Percentiles rank a stretch among this genome's conserved stretches.
Evolutionary conservation across 2,329 filamentous ascomycete species (phyloP).

Genomic region (Ophiognomonia clavigignenti-juglandacearum): DNA sequence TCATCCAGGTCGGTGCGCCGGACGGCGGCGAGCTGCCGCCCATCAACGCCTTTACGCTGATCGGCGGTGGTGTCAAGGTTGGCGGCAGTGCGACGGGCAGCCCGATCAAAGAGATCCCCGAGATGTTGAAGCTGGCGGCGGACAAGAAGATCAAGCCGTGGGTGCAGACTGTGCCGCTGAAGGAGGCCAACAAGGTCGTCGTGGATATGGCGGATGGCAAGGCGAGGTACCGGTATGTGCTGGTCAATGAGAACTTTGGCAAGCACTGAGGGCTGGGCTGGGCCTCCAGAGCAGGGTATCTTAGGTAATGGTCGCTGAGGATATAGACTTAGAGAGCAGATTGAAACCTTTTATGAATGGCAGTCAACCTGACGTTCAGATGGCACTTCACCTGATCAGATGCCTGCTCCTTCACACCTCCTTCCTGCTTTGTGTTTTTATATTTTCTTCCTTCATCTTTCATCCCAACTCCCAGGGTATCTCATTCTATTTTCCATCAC

Average conservation of each 20-base stretch:
- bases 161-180: conserved; percentile 49
- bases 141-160: conserved; percentile 52
- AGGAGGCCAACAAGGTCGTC: conserved; percentile 49
- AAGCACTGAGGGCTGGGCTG: conserved; percentile 8
- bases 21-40: conserved; percentile 40
- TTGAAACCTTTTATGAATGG: too few species aligned
- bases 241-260: conserved; percentile 35
- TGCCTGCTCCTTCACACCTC: too few species aligned
- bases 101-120: conserved; percentile 45
- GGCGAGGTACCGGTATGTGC: conserved; percentile 41
- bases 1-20: conserved; percentile 60
- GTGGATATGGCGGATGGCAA: conserved; percentile 53
- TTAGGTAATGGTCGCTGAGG: background rate
- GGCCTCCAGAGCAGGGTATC: background rate
- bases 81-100: conserved; percentile 39
- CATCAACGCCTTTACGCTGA: conserved; percentile 52
- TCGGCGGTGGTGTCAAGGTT: conserved; percentile 47
- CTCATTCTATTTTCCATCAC: too few species aligned
- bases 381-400: too few species aligned
- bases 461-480: too few species aligned
- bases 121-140: conserved; percentile 54
- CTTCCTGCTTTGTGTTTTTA: too few species aligned
- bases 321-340: too few species aligned
- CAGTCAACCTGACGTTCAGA: too few species aligned
- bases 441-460: too few species aligned